A percentile compares a stretch with the other conserved stretches of the same genome.
phyloP scores from a whole-genome alignment of 2,329 filamentous ascomycete species.

The Chrysoporthe austroafricana region DNA sequence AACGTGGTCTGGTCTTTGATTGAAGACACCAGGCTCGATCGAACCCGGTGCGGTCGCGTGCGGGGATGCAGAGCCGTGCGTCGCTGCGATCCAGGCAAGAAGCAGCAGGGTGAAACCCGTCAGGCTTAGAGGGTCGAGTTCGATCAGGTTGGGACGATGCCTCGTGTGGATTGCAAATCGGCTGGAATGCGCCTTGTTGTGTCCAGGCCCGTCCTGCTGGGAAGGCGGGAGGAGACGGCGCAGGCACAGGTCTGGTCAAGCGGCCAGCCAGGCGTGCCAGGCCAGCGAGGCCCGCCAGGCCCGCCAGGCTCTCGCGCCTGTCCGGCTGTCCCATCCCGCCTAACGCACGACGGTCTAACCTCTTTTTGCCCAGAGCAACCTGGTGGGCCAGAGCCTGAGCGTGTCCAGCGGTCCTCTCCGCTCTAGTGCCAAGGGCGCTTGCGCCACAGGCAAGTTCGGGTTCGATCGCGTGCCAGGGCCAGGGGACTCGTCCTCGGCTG shows the following conservation, averaged over 20 bases:
- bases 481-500: slow-evolving; percentile 8
- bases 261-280: background rate
- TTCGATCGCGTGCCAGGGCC: background rate
- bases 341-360: slow-evolving; percentile 6
- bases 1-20: slow-evolving; percentile 14
- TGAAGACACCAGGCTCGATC: slow-evolving; percentile 8
- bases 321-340: background rate
- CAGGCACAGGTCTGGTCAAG: background rate
- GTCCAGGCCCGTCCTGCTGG: background rate
- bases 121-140: background rate
- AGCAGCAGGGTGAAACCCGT: slow-evolving; percentile 6
- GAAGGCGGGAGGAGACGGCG: slow-evolving; percentile 1
- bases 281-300: no score
- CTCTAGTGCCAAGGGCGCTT: slow-evolving; percentile 19
- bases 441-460: slow-evolving; percentile 11
- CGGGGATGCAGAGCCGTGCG: background rate
- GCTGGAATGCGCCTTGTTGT: background rate
- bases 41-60: background rate
- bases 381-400: slow-evolving; percentile 5
- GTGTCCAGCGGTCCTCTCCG: slow-evolving; percentile 9
- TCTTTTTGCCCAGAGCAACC: background rate
- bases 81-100: background rate
- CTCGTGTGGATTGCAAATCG: slow-evolving; percentile 2
- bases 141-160: slow-evolving; percentile 8
- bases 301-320: slow-evolving; percentile 4